Percentiles rank a stretch among this genome's conserved stretches.
These are phyloP conservation scores for Macrolepiota albuminosa DNA, from an alignment of 768 basidiomycete species.

Conservation along the genomic window DNA sequence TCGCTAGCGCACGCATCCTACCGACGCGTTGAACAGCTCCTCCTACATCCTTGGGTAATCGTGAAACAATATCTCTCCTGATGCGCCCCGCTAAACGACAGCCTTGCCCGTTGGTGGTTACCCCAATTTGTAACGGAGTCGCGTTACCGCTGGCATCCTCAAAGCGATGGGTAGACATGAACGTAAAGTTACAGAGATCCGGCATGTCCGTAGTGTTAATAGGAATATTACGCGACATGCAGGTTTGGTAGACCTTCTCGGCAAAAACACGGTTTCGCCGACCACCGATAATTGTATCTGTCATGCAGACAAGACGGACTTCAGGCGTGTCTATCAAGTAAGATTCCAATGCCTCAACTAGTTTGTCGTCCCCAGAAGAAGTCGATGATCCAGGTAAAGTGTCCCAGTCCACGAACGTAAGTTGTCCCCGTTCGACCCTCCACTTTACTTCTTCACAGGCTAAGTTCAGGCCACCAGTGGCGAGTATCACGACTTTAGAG, in stretches of 20 bases:
- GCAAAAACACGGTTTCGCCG: constrained; percentile 53
- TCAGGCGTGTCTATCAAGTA: constrained; percentile 32
- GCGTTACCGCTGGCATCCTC: constrained; percentile 39
- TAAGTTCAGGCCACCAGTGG: constrained; percentile 38
- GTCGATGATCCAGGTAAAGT: constrained; percentile 32
- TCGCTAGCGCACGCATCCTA: constrained; percentile 53
- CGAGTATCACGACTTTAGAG: constrained; percentile 62
- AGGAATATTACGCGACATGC: constrained; percentile 56
- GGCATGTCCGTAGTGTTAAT: constrained; percentile 89
- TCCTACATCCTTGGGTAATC: constrained; percentile 69
- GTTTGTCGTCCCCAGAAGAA: constrained; percentile 25
- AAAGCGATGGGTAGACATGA: constrained; percentile 84
- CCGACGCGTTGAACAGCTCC: constrained; percentile 73
- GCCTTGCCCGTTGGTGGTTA: constrained; percentile 90
- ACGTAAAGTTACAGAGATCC: constrained; percentile 83
- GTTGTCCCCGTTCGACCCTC: constrained; percentile 50
- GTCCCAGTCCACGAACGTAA: constrained; percentile 56
- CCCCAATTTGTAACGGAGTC: constrained; percentile 65
- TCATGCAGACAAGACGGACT: constrained; percentile 64
- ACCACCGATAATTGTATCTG: constrained; percentile 61
- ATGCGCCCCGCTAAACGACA: constrained; percentile 81
- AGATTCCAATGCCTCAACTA: constrained; percentile 41
- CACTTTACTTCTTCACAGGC: constrained; percentile 73
- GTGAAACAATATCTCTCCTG: constrained; percentile 75
- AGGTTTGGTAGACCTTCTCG: constrained; percentile 48